These are phyloP conservation scores for Aspergillus bridgeri DNA, from an alignment of 495 filamentous ascomycete species.

Conservation along the genomic window DNA sequence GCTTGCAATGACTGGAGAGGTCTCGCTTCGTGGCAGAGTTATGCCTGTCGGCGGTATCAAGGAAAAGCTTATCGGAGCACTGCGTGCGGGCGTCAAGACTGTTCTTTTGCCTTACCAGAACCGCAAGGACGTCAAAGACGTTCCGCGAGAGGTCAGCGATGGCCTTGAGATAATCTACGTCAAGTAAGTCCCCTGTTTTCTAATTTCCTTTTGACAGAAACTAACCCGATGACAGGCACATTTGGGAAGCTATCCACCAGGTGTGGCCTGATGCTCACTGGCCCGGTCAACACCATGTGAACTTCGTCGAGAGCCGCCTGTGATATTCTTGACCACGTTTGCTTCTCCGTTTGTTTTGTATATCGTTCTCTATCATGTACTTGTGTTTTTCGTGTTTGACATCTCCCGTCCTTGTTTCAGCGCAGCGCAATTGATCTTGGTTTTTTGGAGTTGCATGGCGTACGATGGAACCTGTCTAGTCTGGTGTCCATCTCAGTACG, in stretches of 20 bases:
- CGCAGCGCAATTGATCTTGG: not conserved
- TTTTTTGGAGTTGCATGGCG: not conserved
- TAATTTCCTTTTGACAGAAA: constrained; percentile 3
- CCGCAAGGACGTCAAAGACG: constrained; percentile 87
- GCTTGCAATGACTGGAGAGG: constrained; percentile 96
- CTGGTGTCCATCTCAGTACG: not conserved
- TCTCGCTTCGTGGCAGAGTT: constrained; percentile 83
- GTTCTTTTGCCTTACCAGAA: constrained; percentile 87
- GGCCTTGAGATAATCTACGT: constrained; percentile 88
- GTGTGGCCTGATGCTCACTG: constrained; percentile 84
- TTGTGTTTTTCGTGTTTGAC: not conserved
- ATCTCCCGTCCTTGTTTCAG: not conserved
- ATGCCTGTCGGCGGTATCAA: constrained; percentile 94
- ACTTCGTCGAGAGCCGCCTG: constrained; percentile 60
- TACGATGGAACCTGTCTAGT: not conserved
- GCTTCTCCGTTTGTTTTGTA: not conserved
- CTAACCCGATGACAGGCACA: constrained; percentile 54
- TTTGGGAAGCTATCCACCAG: constrained; percentile 81
- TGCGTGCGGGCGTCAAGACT: constrained; percentile 90
- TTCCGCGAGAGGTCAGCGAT: constrained; percentile 85
- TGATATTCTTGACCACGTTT: constrained; percentile 24
- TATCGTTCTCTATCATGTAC: not conserved
- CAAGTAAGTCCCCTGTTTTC: constrained; percentile 52
- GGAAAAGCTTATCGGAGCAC: constrained; percentile 95
- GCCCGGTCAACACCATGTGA: constrained; percentile 64